A percentile compares a stretch with the other conserved stretches of the same genome.
Evolutionary conservation across 2,329 filamentous ascomycete genomes (phyloP).

Genomic region (Hymenoscyphus linearis): DNA sequence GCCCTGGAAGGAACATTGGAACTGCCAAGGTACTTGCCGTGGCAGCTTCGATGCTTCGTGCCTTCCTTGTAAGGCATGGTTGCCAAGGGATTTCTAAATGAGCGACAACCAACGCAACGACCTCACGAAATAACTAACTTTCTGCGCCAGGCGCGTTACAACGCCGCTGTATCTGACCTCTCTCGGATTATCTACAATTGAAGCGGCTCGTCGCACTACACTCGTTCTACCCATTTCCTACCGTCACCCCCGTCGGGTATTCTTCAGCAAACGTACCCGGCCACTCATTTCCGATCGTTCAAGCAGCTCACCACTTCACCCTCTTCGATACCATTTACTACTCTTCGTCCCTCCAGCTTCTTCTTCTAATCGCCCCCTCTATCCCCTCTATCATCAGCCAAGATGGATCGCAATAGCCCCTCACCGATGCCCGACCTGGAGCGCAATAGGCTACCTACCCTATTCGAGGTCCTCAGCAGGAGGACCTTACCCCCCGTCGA

Average conservation of each 20-base stretch:
- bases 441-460: constrained; percentile 83
- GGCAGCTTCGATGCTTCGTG: no score
- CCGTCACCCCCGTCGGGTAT: neutral
- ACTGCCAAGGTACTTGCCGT: no score
- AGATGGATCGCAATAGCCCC: constrained; percentile 36
- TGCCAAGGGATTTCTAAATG: neutral
- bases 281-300: constrained; percentile 1
- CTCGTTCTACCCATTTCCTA: constrained; percentile 5
- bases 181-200: neutral
- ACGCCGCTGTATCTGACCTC: neutral
- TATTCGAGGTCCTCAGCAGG: constrained; percentile 92
- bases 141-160: constrained; percentile 12
- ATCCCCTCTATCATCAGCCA: constrained; percentile 3
- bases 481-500: constrained; percentile 94
- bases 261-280: neutral
- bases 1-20: no score
- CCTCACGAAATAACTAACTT: constrained; percentile 4
- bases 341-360: neutral
- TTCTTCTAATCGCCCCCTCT: constrained; percentile 6
- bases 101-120: neutral
- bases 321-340: neutral
- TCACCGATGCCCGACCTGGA: constrained; percentile 54
- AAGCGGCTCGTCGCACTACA: constrained; percentile 1
- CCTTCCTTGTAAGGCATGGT: no score
- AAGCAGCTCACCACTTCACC: neutral